A percentile compares a stretch with the other conserved stretches of the same genome.
Evolutionary conservation across 2,329 filamentous ascomycete genomes (phyloP).

Genomic region (Cladobotryum protrusum): DNA sequence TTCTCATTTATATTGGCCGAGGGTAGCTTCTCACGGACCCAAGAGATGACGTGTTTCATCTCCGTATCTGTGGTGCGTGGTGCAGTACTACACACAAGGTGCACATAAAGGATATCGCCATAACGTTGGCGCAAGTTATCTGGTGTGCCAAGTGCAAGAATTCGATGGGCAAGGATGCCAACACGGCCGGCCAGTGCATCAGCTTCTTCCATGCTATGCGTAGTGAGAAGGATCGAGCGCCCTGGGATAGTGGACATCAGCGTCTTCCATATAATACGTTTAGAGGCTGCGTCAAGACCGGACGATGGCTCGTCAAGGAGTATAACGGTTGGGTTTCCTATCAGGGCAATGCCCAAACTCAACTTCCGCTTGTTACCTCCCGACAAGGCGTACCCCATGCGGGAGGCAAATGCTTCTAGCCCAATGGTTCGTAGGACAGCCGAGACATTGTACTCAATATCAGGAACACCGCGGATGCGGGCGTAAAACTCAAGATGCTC

Average conservation of each 20-base stretch:
- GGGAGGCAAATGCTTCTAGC: conserved; percentile 59
- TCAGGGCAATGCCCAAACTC: conserved; percentile 79
- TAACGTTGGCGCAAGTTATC: conserved; percentile 67
- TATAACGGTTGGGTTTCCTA: conserved; percentile 83
- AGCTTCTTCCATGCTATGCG: conserved; percentile 93
- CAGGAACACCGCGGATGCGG: conserved; percentile 67
- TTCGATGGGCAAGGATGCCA: conserved; percentile 77
- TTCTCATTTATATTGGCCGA: conserved; percentile 64
- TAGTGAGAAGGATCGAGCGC: conserved; percentile 83
- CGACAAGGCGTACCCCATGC: conserved; percentile 73
- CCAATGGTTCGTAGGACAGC: conserved; percentile 78
- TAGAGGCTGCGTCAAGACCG: conserved; percentile 84
- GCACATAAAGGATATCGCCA: conserved; percentile 73
- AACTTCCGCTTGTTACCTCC: conserved; percentile 95
- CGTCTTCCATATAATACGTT: conserved; percentile 89
- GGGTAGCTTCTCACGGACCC: conserved; percentile 57
- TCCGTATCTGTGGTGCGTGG: conserved; percentile 65
- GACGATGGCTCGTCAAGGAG: conserved; percentile 85
- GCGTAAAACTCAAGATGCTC: conserved; percentile 90
- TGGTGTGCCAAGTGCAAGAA: conserved; percentile 77
- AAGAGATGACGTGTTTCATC: conserved; percentile 59
- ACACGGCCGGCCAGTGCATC: conserved; percentile 78
- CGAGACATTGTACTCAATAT: conserved; percentile 70
- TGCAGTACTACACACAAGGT: conserved; percentile 68
- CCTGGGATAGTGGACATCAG: conserved; percentile 67